Conservation (phyloP, 495 filamentous ascomycete species). For the Talaromyces trachyspermus region DNA sequence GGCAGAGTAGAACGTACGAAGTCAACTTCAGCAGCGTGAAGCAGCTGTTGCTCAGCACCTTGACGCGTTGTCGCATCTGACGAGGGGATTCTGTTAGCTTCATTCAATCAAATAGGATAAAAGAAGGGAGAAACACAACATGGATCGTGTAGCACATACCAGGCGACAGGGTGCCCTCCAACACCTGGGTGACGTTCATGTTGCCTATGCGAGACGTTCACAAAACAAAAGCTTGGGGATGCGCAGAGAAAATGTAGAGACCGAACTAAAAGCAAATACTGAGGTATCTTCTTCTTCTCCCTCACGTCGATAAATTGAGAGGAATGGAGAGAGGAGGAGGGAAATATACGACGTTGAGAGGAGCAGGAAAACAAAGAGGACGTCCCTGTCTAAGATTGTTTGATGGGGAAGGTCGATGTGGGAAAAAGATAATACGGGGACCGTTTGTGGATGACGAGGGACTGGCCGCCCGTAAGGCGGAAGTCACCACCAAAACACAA, state of each 20-base stretch:
- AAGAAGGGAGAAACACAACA: constrained; percentile 10
- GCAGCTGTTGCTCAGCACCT: constrained; percentile 88
- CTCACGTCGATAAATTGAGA: too few species aligned
- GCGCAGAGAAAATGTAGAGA: too few species aligned
- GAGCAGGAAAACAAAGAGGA: too few species aligned
- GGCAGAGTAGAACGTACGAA: constrained; percentile 63
- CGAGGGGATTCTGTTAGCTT: background rate
- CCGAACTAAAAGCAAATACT: too few species aligned
- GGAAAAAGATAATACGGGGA: background rate
- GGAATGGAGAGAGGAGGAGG: too few species aligned
- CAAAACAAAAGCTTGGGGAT: too few species aligned
- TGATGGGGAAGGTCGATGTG: constrained; percentile 1
- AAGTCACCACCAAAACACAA: too few species aligned
- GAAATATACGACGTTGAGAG: too few species aligned
- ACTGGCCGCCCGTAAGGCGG: background rate
- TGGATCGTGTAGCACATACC: constrained; percentile 47
- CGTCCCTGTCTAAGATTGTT: background rate
- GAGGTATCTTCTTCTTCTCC: too few species aligned
- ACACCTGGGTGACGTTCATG: constrained; percentile 78
- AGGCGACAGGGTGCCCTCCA: constrained; percentile 84
- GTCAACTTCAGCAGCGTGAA: constrained; percentile 82
- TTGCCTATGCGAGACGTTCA: constrained; percentile 29
- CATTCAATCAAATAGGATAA: background rate
- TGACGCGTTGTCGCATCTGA: constrained; percentile 83
- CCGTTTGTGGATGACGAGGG: background rate